phyloP scores from a whole-genome alignment of 371 early-diverging fungal genomes.

The Actinomortierella ambigua region DNA sequence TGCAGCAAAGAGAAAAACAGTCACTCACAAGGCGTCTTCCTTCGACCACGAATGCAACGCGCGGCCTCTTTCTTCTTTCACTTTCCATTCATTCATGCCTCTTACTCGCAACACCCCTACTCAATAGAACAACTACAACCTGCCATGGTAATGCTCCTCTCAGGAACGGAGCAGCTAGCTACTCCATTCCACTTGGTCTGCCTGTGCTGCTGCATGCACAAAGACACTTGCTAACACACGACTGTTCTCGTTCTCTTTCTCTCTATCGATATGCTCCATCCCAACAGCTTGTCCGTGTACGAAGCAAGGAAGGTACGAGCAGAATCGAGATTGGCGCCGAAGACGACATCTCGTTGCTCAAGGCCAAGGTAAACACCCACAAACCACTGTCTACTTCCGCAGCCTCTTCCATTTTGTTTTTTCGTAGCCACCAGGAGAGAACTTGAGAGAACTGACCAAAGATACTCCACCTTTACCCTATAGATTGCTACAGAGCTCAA shows the following conservation, averaged over 20 bases:
- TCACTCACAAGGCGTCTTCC: no score
- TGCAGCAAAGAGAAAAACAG: no score
- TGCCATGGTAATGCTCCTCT: no score
- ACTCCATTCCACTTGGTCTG: no score
- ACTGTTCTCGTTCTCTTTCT: not conserved
- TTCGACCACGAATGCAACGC: no score
- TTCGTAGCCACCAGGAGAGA: not conserved
- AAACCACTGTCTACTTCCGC: conserved; percentile 20
- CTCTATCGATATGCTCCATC: not conserved
- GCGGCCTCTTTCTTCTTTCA: no score
- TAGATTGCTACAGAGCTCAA: conserved; percentile 51
- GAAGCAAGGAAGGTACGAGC: conserved; percentile 83
- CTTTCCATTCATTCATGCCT: no score
- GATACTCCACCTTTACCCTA: not conserved
- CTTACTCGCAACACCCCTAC: no score
- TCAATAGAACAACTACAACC: no score
- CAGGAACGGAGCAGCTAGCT: no score
- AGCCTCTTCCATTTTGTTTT: conserved; percentile 9
- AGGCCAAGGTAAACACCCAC: conserved; percentile 55
- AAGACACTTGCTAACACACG: no score
- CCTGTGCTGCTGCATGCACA: no score
- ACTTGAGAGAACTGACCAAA: not conserved
- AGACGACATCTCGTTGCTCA: conserved; percentile 59
- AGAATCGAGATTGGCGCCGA: conserved; percentile 72
- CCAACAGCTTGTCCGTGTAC: conserved; percentile 74